Base-by-base conservation (phyloP, 2,329 filamentous ascomycete genomes). In the Fusarium verticillioides region DNA sequence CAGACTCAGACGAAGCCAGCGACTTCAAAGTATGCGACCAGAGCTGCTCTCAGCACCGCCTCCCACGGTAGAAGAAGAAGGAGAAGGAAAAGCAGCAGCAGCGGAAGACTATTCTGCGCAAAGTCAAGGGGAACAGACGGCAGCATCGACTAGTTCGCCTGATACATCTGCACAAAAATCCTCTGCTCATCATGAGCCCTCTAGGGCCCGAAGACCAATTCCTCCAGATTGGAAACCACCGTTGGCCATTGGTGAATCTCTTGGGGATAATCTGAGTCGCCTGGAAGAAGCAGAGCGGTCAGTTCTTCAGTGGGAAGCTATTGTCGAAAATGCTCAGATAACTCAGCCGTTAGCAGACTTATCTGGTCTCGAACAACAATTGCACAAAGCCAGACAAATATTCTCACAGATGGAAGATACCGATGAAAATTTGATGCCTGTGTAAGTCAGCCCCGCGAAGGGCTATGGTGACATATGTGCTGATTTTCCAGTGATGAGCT, bases 271-370 rank as follows among this genome's bases (percentile, higher is more conserved):
- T 8, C 44, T 78, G 7, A 78, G 76, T 15, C 66, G 66, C 4
- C 26, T 78, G 15, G 76, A 78, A 47, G 53, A 73, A 46, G 76
- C 76, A 44, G 72, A 77, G 34, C 67, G 76, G 21, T 63, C 58
- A 12, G 70, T 76, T 1, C 49, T 77, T 26, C 76, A 78, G 50
- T 78, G 76, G 76, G 73, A 78, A 43, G 75, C 73, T 15, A 78
- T 78, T 26, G 37, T 78, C 9, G 61, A 68, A 16, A 76, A 76
- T 36, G 43, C 64, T 8, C 75, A 66, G 12, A 46, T 58, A 60
- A 69, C 49, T 15, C 73, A 78, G 32, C 75, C 76, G 10, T 23
- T 34, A 19, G 75, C 64, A 44, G 68, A 78, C 37, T 32, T 78
- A n/a, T 77, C 75, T 8, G 32, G 74, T 9, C 67, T 78, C n/a